Conservation (phyloP, 1,284 basidiomycete species). For the Omphalotus olearius region DNA sequence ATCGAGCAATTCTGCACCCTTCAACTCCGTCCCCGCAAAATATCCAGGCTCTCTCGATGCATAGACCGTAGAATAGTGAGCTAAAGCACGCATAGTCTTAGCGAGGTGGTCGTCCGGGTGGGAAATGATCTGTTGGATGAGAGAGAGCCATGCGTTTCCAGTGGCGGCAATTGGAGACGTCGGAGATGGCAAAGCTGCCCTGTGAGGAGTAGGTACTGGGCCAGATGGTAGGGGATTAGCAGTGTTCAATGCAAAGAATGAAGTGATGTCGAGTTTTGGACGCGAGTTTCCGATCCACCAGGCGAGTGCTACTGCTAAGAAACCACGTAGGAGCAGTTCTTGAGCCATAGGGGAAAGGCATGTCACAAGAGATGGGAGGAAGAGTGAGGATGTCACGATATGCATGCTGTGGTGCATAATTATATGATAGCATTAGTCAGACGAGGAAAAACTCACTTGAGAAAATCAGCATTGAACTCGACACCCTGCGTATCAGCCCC, state of each 20-base stretch:
- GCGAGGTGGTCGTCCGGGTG: constrained; percentile 58
- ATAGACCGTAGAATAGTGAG: constrained; percentile 42
- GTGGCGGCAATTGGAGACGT: constrained; percentile 23
- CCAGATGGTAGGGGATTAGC: constrained; percentile 20
- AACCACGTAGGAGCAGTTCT: constrained; percentile 38
- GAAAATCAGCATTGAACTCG: constrained; percentile 42
- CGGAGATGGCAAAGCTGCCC: constrained; percentile 5
- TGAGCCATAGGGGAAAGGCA: constrained; percentile 33
- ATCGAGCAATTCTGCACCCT: constrained; percentile 48
- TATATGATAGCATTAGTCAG: no score
- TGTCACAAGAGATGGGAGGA: constrained; percentile 38
- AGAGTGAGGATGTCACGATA: constrained; percentile 49
- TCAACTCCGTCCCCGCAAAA: constrained; percentile 37
- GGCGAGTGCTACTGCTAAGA: constrained; percentile 32
- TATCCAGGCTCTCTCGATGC: constrained; percentile 28
- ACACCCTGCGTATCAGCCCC: constrained; percentile 31
- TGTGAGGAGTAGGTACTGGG: background rate
- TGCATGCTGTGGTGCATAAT: constrained; percentile 56
- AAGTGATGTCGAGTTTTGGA: constrained; percentile 33
- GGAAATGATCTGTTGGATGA: constrained; percentile 39
- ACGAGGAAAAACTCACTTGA: constrained; percentile 46
- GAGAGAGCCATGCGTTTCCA: constrained; percentile 52
- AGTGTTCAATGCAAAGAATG: constrained; percentile 32
- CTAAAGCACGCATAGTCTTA: constrained; percentile 52
- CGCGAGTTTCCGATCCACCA: constrained; percentile 40